These are phyloP conservation scores for Cercospora sesami DNA, from an alignment of 2,329 filamentous ascomycete genomes.

Conservation along the genomic window DNA sequence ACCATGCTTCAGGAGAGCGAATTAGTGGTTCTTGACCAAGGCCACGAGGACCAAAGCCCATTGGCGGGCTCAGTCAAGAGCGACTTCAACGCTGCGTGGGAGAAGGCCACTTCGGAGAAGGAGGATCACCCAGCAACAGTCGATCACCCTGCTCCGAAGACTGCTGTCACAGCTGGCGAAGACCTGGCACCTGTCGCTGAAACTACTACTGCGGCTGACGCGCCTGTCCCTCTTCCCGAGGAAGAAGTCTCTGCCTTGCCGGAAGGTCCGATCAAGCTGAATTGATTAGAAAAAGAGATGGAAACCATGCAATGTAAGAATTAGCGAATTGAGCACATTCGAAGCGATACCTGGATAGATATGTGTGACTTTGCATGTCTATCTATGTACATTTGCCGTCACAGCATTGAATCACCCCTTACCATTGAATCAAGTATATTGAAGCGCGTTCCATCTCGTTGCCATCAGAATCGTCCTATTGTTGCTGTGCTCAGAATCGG, in stretches of 20 bases:
- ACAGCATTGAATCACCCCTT: neutral
- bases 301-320: neutral
- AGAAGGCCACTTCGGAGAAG: conserved; percentile 20
- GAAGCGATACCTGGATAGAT: neutral
- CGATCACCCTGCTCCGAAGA: neutral
- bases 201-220: neutral
- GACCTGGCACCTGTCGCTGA: neutral
- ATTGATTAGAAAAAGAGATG: neutral
- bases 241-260: neutral
- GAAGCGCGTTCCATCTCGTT: neutral
- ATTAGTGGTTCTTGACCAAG: conserved; percentile 23
- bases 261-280: neutral
- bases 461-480: no score
- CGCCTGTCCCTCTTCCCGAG: neutral
- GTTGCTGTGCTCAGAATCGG: neutral
- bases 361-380: neutral
- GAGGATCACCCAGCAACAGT: neutral
- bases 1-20: conserved; percentile 27
- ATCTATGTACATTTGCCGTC: neutral
- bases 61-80: conserved; percentile 16
- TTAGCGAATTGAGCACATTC: conserved; percentile 1
- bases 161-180: neutral
- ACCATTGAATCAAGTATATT: rapidly evolving
- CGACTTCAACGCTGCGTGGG: conserved; percentile 27
- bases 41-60: conserved; percentile 18